phyloP scores from a whole-genome alignment of 2,329 filamentous ascomycete species.

The Pyrenophora tritici-repentis region DNA sequence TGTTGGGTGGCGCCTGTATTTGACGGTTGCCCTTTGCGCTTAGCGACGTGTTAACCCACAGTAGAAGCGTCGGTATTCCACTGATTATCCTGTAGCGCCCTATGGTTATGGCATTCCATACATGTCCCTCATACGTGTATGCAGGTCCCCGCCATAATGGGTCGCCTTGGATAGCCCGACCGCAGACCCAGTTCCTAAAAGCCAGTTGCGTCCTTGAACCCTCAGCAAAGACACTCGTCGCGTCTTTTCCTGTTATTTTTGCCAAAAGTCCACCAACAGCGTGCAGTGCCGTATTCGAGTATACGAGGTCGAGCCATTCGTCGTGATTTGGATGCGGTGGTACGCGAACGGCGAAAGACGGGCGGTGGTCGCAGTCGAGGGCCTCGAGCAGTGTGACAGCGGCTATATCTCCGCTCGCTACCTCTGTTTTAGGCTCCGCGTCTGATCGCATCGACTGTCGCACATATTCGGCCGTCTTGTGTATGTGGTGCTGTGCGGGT shows the following conservation, averaged over 20 bases:
- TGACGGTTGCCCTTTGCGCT: slow-evolving; percentile 6
- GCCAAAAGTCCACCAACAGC: slow-evolving; percentile 20
- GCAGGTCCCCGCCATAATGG: slow-evolving; percentile 13
- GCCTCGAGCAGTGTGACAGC: slow-evolving; percentile 25
- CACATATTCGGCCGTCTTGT: background rate
- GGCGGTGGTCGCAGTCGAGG: slow-evolving; percentile 31
- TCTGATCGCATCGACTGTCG: slow-evolving; percentile 3
- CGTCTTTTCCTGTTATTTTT: slow-evolving; percentile 24
- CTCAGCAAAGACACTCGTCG: slow-evolving; percentile 19
- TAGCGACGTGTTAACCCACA: slow-evolving; percentile 14
- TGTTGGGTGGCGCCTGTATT: slow-evolving; percentile 51
- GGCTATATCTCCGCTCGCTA: slow-evolving; percentile 9
- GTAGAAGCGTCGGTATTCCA: slow-evolving; percentile 22
- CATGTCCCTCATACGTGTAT: slow-evolving; percentile 32
- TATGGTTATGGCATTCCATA: slow-evolving; percentile 35
- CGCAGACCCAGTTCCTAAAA: slow-evolving; percentile 37
- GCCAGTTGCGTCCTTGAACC: slow-evolving; percentile 21
- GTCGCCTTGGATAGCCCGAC: slow-evolving; percentile 16
- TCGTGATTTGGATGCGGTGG: slow-evolving; percentile 9
- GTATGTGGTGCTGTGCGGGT: slow-evolving; percentile 1
- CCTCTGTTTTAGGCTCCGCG: slow-evolving; percentile 10
- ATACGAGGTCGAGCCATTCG: slow-evolving; percentile 24
- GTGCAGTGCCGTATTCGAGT: slow-evolving; percentile 34
- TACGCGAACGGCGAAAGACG: slow-evolving; percentile 30
- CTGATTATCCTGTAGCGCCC: slow-evolving; percentile 37